A percentile compares a stretch with the other conserved stretches of the same genome.
Evolutionary conservation across 2,329 filamentous ascomycete genomes (phyloP).

Genomic region (Thelonectria discophora): DNA sequence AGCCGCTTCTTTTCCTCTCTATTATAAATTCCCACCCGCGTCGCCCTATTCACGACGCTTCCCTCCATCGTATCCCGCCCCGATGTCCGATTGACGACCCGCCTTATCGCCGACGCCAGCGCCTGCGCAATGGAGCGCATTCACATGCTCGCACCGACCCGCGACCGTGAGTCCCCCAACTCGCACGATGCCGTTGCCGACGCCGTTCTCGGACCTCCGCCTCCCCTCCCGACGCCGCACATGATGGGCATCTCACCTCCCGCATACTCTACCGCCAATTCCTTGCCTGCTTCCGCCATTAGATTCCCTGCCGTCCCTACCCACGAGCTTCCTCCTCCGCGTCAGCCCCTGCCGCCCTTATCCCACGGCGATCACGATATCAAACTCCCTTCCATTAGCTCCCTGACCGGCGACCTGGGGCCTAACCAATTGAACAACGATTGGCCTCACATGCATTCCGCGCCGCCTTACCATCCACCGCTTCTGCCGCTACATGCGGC

Average conservation of each 20-base stretch:
- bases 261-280: constrained; percentile 34
- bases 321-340: constrained; percentile 37
- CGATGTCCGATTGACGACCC: constrained; percentile 42
- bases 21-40: background rate
- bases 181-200: constrained; percentile 37
- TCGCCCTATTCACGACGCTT: background rate
- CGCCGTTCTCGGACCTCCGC: constrained; percentile 40
- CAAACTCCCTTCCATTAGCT: constrained; percentile 50
- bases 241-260: constrained; percentile 40
- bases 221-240: constrained; percentile 37
- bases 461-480: constrained; percentile 53
- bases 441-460: constrained; percentile 61
- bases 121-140: constrained; percentile 51
- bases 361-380: constrained; percentile 41
- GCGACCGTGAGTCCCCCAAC: constrained; percentile 37
- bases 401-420: constrained; percentile 45
- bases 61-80: constrained; percentile 24
- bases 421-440: constrained; percentile 34
- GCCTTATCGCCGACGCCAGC: constrained; percentile 41
- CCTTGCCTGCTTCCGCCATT: constrained; percentile 36
- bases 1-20: background rate
- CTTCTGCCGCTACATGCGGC: constrained; percentile 45
- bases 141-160: constrained; percentile 54
- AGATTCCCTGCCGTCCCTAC: constrained; percentile 43
- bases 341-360: constrained; percentile 33